These are phyloP conservation scores for Durio zibethinus DNA, from an alignment of 345 rosid genomes.

Conservation along the genomic window DNA sequence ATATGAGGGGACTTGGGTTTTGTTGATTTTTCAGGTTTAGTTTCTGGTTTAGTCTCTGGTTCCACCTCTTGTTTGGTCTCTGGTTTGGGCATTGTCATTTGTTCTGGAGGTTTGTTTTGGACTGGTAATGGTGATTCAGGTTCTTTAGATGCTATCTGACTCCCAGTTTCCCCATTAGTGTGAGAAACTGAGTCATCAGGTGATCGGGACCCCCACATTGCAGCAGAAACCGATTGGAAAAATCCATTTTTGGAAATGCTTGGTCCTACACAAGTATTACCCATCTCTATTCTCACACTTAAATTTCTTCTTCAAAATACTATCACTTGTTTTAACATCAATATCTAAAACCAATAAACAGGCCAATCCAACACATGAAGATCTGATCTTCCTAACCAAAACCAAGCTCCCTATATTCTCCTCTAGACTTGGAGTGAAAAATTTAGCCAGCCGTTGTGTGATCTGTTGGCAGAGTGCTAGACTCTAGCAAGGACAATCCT, in stretches of 20 bases:
- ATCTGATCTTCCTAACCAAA: conserved; percentile 24
- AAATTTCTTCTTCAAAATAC: conserved; percentile 20
- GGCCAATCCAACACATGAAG: conserved; percentile 17
- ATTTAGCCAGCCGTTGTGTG: too few relatives aligned
- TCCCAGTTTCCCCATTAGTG: conserved; percentile 32
- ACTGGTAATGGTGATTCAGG: conserved; percentile 54
- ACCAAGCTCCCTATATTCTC: conserved; percentile 19
- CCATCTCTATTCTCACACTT: conserved; percentile 43
- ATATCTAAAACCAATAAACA: conserved; percentile 29
- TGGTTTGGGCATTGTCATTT: conserved; percentile 43
- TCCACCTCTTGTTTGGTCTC: conserved; percentile 24
- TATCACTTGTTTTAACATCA: conserved; percentile 32
- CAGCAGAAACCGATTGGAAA: conserved; percentile 73
- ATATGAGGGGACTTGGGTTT: conserved; percentile 47
- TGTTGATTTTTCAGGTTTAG: conserved; percentile 31
- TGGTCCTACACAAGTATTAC: conserved; percentile 85
- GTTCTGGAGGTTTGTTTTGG: conserved; percentile 72
- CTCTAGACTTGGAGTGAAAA: background rate
- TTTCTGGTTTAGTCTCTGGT: conserved; percentile 30
- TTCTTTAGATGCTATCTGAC: conserved; percentile 32
- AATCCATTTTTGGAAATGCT: conserved; percentile 61
- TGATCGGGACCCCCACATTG: conserved; percentile 63
- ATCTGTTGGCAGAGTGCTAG: too few relatives aligned
- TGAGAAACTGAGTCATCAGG: conserved; percentile 52
- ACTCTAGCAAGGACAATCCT: too few relatives aligned